Conservation (phyloP, 345 rosid species). For the Populus tremula region DNA sequence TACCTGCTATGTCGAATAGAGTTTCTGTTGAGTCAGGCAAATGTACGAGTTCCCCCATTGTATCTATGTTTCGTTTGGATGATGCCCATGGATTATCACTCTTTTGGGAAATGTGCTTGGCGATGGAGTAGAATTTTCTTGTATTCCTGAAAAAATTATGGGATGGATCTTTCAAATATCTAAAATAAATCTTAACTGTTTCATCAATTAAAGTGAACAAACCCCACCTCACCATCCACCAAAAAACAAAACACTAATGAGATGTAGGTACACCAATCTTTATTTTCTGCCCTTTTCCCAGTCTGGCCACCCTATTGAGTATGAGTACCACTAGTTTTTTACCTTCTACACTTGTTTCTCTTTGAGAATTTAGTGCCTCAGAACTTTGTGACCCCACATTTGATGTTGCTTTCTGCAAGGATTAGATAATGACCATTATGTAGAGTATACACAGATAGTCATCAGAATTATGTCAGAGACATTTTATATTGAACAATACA, state of each 20-base stretch:
- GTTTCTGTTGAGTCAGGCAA: slow-evolving; percentile 66
- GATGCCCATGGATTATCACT: slow-evolving; percentile 72
- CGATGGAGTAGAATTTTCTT: slow-evolving; percentile 22
- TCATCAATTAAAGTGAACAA: not conserved
- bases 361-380: slow-evolving; percentile 28
- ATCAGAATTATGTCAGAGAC: not conserved
- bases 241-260: not conserved
- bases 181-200: not conserved
- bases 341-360: slow-evolving; percentile 51
- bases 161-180: not conserved
- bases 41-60: slow-evolving; percentile 58
- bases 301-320: not conserved
- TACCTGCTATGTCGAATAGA: slow-evolving; percentile 78
- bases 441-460: not conserved
- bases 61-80: slow-evolving; percentile 48
- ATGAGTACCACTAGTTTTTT: slow-evolving; percentile 4
- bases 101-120: slow-evolving; percentile 37
- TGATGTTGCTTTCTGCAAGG: slow-evolving; percentile 44
- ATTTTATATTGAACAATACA: not conserved
- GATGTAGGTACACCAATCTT: not conserved
- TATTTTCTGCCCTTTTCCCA: not conserved
- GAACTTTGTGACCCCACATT: slow-evolving; percentile 38
- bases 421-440: slow-evolving; percentile 15
- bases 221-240: not conserved
- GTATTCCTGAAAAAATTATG: slow-evolving; percentile 38